Percentiles rank a stretch among this genome's conserved stretches.
These are phyloP conservation scores for Clavispora vitiphila DNA, from an alignment of 805 yeast genomes.

Conservation along the genomic window DNA sequence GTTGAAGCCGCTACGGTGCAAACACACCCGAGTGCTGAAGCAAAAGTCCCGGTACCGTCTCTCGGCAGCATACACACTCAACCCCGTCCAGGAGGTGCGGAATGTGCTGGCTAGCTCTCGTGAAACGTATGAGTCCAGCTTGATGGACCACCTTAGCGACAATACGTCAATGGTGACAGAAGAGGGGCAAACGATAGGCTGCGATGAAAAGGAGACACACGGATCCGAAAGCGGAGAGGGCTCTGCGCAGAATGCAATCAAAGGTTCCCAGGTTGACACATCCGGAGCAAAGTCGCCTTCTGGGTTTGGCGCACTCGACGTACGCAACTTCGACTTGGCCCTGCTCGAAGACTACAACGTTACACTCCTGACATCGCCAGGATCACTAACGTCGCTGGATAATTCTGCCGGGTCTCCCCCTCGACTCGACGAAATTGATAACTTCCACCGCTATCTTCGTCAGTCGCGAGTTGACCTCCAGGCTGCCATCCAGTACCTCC, in stretches of 20 bases:
- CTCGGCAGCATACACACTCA: slow-evolving; percentile 32
- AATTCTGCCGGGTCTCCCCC: not conserved
- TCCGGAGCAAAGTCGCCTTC: too few species aligned
- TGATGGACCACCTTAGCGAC: slow-evolving; percentile 1
- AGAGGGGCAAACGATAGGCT: too few species aligned
- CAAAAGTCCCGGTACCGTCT: slow-evolving; percentile 39
- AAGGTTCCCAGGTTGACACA: too few species aligned
- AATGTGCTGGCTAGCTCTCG: slow-evolving; percentile 3
- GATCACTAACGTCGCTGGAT: slow-evolving; percentile 1
- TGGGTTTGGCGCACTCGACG: not conserved
- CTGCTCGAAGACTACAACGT: not conserved
- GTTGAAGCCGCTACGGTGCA: slow-evolving; percentile 38
- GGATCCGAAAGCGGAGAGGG: too few species aligned
- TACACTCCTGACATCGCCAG: not conserved
- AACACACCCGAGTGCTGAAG: slow-evolving; percentile 27
- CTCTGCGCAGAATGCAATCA: too few species aligned
- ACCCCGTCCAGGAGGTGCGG: slow-evolving; percentile 25
- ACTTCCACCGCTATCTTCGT: slow-evolving; percentile 24
- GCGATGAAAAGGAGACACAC: too few species aligned
- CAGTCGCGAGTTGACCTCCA: slow-evolving; percentile 28
- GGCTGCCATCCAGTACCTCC: slow-evolving; percentile 22
- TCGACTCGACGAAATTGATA: slow-evolving; percentile 17
- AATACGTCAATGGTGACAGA: not conserved
- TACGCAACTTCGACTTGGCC: slow-evolving; percentile 3
- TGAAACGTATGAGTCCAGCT: not conserved